Evolutionary conservation across 2,329 filamentous ascomycete genomes (phyloP), one percentile per base, ranked within the genome.

Genomic region (Sclerotinia sclerotiorum): DNA sequence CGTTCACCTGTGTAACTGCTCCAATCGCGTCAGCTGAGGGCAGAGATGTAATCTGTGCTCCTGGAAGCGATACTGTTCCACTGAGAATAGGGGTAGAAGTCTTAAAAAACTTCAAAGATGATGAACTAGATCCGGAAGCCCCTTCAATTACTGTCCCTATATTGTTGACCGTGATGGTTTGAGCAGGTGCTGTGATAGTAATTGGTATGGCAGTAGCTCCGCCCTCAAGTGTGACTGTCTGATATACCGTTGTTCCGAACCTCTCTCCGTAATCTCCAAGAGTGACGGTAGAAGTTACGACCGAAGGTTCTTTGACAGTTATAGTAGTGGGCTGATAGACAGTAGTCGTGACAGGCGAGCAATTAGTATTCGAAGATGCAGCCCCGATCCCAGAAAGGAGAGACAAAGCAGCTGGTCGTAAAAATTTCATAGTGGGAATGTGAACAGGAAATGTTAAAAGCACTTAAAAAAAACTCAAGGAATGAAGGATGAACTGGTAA

Each of bases 1-100:
- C 65, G 65, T 67, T 67, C 17, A 67, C 42, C 24, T 60, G 29
- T 46, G 65, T 67, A n/a, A 67, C 54, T n/a, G 63, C 63, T 39
- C 51, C 63, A 24, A 46, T 42, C n/a, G 21, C 46, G 10, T 19
- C 55, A 13, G 55, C 42, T 5, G 42, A 60, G 11, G 65, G 44
- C 29, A 51, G 27, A 13, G 44, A 32, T 32, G 65, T 67, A 29
- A 67, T 19, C 32, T 61, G 44, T 27, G n/a, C 44, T 39, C 65
- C 65, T 35, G 52, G 44, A n/a, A 61, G 55, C 44, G 55, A 61
- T 8, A 32, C 55, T 17, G 65, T 61, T n/a, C 55, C 54, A n/a
- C n/a, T 51, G 11, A 67, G 29, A 29, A 39, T 51, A 60, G 55
- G 65, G 29, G 44, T 61, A 27, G 65, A 61, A 49, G 55, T 67